Conservation (phyloP, 2,329 filamentous ascomycete genomes). For the Pseudopithomyces maydicus region DNA sequence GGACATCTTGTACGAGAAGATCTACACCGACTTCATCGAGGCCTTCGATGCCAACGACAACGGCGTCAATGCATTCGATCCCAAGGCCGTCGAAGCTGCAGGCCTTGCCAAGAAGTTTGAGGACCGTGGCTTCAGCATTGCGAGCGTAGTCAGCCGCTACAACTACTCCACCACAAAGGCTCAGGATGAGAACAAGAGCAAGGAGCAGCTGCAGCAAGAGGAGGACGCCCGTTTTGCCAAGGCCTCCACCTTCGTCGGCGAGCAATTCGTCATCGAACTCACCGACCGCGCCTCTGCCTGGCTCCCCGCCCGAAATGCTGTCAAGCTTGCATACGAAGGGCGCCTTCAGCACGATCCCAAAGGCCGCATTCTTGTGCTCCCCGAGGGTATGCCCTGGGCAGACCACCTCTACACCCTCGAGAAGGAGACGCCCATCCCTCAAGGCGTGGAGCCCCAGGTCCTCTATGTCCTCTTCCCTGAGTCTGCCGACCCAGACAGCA, state of each 20-base stretch:
- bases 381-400: slow-evolving; percentile 87
- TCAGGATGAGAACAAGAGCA: slow-evolving; percentile 31
- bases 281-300: slow-evolving; percentile 76
- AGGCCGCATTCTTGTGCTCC: slow-evolving; percentile 80
- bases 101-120: slow-evolving; percentile 83
- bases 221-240: slow-evolving; percentile 81
- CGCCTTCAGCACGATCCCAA: slow-evolving; percentile 71
- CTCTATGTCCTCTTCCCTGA: slow-evolving; percentile 93
- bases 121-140: slow-evolving; percentile 80
- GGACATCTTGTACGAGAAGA: slow-evolving; percentile 78
- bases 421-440: slow-evolving; percentile 53
- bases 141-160: slow-evolving; percentile 83
- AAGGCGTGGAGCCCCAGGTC: slow-evolving; percentile 60
- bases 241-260: slow-evolving; percentile 83
- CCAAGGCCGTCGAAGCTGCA: slow-evolving; percentile 68
- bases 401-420: slow-evolving; percentile 94
- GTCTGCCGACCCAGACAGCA: slow-evolving; percentile 72
- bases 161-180: slow-evolving; percentile 68
- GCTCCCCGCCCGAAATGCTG: slow-evolving; percentile 84
- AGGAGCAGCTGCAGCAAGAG: slow-evolving; percentile 62
- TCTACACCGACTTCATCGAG: slow-evolving; percentile 94
- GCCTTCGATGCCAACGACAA: slow-evolving; percentile 98
- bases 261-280: slow-evolving; percentile 83
- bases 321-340: slow-evolving; percentile 74
- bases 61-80: slow-evolving; percentile 83